Conservation (phyloP, 148 eudicot genomes). For the Oxyria digyna region DNA sequence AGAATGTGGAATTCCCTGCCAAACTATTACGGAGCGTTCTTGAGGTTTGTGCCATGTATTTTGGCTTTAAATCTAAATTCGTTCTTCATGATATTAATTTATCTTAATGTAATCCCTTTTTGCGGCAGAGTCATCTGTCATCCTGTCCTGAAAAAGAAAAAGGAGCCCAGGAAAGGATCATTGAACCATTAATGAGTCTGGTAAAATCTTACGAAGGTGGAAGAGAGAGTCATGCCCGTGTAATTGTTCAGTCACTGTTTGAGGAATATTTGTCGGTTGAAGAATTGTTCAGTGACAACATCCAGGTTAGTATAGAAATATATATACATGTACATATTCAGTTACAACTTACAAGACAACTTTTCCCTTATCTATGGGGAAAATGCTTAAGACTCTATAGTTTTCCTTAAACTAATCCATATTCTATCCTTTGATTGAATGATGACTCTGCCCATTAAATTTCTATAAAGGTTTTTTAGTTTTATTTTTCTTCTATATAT, state of each 20-base stretch:
- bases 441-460: not conserved
- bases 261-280: slow-evolving; percentile 78
- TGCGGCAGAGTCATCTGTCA: slow-evolving; percentile 57
- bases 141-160: slow-evolving; percentile 67
- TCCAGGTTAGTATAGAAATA: slow-evolving; percentile 44
- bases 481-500: not conserved
- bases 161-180: slow-evolving; percentile 87
- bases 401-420: no score
- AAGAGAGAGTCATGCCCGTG: slow-evolving; percentile 93
- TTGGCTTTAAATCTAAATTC: not conserved
- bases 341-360: no score
- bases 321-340: no score
- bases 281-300: slow-evolving; percentile 87
- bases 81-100: not conserved
- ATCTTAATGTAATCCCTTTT: not conserved
- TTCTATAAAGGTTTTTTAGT: not conserved
- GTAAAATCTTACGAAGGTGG: slow-evolving; percentile 97
- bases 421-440: not conserved
- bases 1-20: slow-evolving; percentile 82
- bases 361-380: no score
- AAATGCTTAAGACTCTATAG: not conserved
- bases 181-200: slow-evolving; percentile 85
- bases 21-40: slow-evolving; percentile 62
- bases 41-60: slow-evolving; percentile 41
- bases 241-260: slow-evolving; percentile 77